A percentile compares a stretch with the other conserved stretches of the same genome.
Evolutionary conservation across 1,139 yeast species (phyloP).

Genomic region (Nakaseomyces delphensis): DNA sequence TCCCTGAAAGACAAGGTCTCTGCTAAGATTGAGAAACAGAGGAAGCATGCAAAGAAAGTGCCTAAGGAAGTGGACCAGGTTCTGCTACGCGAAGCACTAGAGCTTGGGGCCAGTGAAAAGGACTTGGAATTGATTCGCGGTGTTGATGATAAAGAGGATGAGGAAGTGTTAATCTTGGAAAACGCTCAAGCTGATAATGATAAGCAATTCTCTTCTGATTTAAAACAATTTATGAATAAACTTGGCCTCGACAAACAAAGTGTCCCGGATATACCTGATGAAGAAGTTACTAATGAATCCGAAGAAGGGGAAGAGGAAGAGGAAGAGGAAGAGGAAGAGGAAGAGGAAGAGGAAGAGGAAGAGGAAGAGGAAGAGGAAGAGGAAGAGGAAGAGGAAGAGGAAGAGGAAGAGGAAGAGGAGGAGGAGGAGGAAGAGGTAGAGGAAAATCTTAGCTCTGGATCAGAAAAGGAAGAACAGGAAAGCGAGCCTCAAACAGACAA

Average conservation of each 20-base stretch:
- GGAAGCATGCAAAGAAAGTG: constrained; percentile 15
- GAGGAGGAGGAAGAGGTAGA: no score
- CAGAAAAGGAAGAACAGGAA: constrained; percentile 6
- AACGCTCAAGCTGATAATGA: constrained; percentile 39
- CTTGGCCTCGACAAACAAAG: constrained; percentile 46
- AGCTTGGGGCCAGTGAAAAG: constrained; percentile 65
- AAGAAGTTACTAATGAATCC: constrained; percentile 23
- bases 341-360: constrained; percentile 1
- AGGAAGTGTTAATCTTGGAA: constrained; percentile 25
- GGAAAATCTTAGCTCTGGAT: constrained; percentile 7
- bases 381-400: neutral
- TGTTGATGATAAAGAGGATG: constrained; percentile 40
- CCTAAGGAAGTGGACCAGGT: constrained; percentile 31
- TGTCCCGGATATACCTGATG: constrained; percentile 23
- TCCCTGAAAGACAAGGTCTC: constrained; percentile 5
- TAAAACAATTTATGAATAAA: constrained; percentile 55
- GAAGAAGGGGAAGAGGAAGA: constrained; percentile 23
- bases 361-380: neutral
- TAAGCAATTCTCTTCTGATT: constrained; percentile 45
- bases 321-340: constrained; percentile 3
- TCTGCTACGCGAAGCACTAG: constrained; percentile 60
- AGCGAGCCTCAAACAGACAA: neutral
- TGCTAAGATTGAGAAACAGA: constrained; percentile 21
- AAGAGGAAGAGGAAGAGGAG: no score
- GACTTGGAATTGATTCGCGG: constrained; percentile 50